These are phyloP conservation scores for Mercurialis annua DNA, from an alignment of 345 rosid species.

Conservation along the genomic window DNA sequence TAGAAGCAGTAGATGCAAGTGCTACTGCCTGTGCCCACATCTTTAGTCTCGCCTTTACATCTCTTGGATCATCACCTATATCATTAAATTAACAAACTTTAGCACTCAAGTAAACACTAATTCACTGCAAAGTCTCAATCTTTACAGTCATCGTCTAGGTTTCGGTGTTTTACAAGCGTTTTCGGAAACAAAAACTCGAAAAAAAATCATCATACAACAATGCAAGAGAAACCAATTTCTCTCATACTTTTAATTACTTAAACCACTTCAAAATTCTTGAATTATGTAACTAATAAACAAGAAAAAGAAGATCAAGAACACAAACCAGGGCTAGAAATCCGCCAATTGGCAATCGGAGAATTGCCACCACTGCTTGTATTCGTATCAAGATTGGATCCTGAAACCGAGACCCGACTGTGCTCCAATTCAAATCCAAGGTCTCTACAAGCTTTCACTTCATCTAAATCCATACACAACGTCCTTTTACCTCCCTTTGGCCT, in stretches of 20 bases:
- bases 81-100: not conserved
- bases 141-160: not conserved
- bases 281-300: not conserved
- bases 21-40: slow-evolving; percentile 99
- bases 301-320: not conserved
- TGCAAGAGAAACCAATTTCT: not conserved
- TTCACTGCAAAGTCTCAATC: not conserved
- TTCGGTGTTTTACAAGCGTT: too few relatives aligned
- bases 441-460: slow-evolving; percentile 60
- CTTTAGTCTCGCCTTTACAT: slow-evolving; percentile 88
- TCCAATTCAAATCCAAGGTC: slow-evolving; percentile 91
- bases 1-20: slow-evolving; percentile 40
- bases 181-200: too few relatives aligned
- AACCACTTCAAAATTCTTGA: not conserved
- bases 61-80: slow-evolving; percentile 87
- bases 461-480: slow-evolving; percentile 86
- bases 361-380: slow-evolving; percentile 78
- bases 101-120: not conserved
- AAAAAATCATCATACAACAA: not conserved
- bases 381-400: slow-evolving; percentile 55
- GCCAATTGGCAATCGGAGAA: slow-evolving; percentile 86
- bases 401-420: slow-evolving; percentile 50
- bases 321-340: slow-evolving; percentile 89
- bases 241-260: not conserved
- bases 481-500: slow-evolving; percentile 77